Percentiles rank a stretch among this genome's conserved stretches.
Conservation (phyloP, 257 asterid genomes). For the Salvia splendens region DNA sequence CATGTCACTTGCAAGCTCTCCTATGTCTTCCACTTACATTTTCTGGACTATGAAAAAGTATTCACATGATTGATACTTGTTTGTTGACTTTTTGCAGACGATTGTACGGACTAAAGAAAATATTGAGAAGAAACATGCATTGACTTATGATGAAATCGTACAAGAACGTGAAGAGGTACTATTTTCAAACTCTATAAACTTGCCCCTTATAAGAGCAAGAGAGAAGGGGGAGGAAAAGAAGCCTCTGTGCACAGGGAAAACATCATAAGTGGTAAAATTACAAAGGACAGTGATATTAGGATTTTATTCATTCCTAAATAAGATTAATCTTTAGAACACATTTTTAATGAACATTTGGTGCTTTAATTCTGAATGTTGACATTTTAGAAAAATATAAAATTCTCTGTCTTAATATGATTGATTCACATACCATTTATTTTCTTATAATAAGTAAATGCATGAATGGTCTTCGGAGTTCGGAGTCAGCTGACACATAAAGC, state of each 20-base stretch:
- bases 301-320: not conserved
- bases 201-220: not conserved
- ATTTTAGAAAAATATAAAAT: too few relatives aligned
- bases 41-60: conserved; percentile 8
- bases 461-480: not conserved
- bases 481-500: not conserved
- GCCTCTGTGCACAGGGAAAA: not conserved
- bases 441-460: too few relatives aligned
- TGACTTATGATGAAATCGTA: conserved; percentile 96
- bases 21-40: conserved; percentile 3
- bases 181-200: conserved; percentile 21
- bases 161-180: conserved; percentile 98
- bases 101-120: conserved; percentile 87
- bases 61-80: conserved; percentile 18
- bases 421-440: too few relatives aligned
- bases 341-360: too few relatives aligned
- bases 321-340: not conserved
- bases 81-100: conserved; percentile 57
- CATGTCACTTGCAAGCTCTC: not conserved
- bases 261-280: not conserved
- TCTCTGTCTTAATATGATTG: too few relatives aligned
- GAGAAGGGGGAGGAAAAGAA: not conserved
- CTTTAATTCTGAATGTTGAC: too few relatives aligned
- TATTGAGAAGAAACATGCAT: conserved; percentile 91
- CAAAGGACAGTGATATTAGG: not conserved